Conservation (phyloP, 306 rosid species). For the Hippophae rhamnoides region DNA sequence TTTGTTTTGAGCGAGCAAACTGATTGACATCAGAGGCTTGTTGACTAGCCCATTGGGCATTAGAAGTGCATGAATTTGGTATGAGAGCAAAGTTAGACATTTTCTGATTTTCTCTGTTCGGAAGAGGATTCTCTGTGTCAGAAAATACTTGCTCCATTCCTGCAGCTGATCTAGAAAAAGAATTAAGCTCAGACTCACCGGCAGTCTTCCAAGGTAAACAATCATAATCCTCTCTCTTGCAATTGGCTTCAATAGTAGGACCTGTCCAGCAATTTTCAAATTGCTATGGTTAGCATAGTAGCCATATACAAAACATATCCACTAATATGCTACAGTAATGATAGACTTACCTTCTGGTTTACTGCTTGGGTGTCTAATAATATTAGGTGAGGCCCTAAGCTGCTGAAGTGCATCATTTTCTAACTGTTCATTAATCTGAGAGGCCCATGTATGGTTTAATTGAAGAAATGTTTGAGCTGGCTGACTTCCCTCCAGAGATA, state of each 20-base stretch:
- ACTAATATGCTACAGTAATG: background rate
- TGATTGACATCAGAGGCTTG: constrained; percentile 24
- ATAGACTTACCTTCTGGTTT: constrained; percentile 32
- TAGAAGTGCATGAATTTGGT: constrained; percentile 18
- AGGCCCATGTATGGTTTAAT: constrained; percentile 23
- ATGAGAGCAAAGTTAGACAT: constrained; percentile 12
- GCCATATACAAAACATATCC: background rate
- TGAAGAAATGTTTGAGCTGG: constrained; percentile 22
- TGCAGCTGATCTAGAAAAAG: constrained; percentile 24
- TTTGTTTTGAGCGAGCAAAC: constrained; percentile 25
- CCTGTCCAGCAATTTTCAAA: constrained; percentile 26
- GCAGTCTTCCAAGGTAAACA: constrained; percentile 19
- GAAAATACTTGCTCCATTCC: constrained; percentile 21
- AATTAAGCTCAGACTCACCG: constrained; percentile 18
- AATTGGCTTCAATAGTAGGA: constrained; percentile 24
- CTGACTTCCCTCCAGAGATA: constrained; percentile 13
- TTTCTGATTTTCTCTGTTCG: constrained; percentile 19
- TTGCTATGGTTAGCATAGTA: constrained; percentile 5
- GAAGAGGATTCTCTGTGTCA: constrained; percentile 2
- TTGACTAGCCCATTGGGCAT: constrained; percentile 19
- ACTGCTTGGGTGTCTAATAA: constrained; percentile 18
- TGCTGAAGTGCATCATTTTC: constrained; percentile 25
- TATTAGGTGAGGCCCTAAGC: constrained; percentile 18
- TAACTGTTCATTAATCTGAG: constrained; percentile 27
- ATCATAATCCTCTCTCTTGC: constrained; percentile 23